A percentile compares a stretch with the other conserved stretches of the same genome.
Evolutionary conservation across 495 filamentous ascomycete genomes (phyloP).

Genomic region (Tuber indicum): DNA sequence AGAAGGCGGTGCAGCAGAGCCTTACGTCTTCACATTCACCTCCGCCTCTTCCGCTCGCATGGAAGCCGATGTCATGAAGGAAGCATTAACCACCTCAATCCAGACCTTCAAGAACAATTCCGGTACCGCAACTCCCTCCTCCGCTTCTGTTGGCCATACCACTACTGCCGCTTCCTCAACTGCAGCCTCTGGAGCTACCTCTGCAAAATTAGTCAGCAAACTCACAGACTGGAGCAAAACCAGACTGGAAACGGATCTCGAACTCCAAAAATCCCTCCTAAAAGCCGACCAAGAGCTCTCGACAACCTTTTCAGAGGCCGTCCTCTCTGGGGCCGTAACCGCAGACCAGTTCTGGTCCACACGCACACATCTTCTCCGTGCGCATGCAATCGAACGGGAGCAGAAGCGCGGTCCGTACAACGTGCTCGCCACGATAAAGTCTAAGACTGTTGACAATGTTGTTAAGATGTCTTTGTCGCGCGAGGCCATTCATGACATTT

Average conservation of each 20-base stretch:
- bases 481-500: constrained; percentile 88
- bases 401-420: constrained; percentile 87
- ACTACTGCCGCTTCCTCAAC: constrained; percentile 44
- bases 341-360: constrained; percentile 90
- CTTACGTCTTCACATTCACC: constrained; percentile 82
- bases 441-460: constrained; percentile 66
- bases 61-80: constrained; percentile 78
- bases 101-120: constrained; percentile 57
- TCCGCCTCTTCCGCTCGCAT: constrained; percentile 62
- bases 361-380: constrained; percentile 71
- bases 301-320: constrained; percentile 75
- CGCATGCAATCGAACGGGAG: constrained; percentile 79
- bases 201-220: constrained; percentile 46
- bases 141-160: constrained; percentile 43
- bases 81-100: constrained; percentile 68
- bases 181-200: constrained; percentile 49
- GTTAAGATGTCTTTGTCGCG: constrained; percentile 76
- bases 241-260: constrained; percentile 62
- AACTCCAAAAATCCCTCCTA: constrained; percentile 78
- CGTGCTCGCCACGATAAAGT: constrained; percentile 82
- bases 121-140: constrained; percentile 44
- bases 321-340: constrained; percentile 68
- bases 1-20: constrained; percentile 50
- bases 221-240: constrained; percentile 53
- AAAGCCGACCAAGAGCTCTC: constrained; percentile 64